Evolutionary conservation across 371 early-diverging fungal genomes (phyloP).

Genomic region (Lichtheimia hyalospora): DNA sequence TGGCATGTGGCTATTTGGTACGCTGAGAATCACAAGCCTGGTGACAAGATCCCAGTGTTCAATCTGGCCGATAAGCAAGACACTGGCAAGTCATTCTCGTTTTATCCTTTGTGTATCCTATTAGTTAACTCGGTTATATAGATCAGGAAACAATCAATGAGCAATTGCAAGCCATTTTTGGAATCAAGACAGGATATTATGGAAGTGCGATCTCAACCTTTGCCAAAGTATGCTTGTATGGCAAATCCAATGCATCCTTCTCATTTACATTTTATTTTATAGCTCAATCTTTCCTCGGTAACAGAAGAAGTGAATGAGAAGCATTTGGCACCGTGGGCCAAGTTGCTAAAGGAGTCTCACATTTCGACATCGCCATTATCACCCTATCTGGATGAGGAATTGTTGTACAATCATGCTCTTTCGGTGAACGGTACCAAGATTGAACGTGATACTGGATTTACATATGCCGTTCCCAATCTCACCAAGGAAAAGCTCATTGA

Average conservation of each 20-base stretch:
- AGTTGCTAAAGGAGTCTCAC: conserved; percentile 54
- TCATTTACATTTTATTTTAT: neutral
- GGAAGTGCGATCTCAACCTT: conserved; percentile 77
- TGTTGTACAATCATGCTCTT: conserved; percentile 78
- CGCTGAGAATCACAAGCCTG: conserved; percentile 21
- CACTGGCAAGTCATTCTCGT: conserved; percentile 46
- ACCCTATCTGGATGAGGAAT: conserved; percentile 92
- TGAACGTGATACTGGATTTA: conserved; percentile 69
- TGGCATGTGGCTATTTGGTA: conserved; percentile 72
- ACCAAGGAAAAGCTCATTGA: conserved; percentile 65
- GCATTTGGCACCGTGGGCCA: conserved; percentile 79
- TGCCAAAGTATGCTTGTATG: conserved; percentile 80
- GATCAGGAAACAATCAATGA: conserved; percentile 82
- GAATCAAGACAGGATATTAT: conserved; percentile 83
- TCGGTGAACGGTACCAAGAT: conserved; percentile 80
- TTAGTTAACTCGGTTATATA: conserved; percentile 15
- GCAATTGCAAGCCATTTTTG: conserved; percentile 71
- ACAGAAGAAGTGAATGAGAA: conserved; percentile 93
- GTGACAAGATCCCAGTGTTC: conserved; percentile 41
- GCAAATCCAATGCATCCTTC: too few relatives aligned
- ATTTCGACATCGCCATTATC: conserved; percentile 85
- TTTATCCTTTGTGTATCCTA: neutral
- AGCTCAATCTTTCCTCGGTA: conserved; percentile 79
- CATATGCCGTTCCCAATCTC: conserved; percentile 66
- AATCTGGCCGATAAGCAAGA: conserved; percentile 82